A percentile compares a stretch with the other conserved stretches of the same genome.
phyloP scores from a whole-genome alignment of 176 grass and related monocot genomes.

The Neostapfia colusana region DNA sequence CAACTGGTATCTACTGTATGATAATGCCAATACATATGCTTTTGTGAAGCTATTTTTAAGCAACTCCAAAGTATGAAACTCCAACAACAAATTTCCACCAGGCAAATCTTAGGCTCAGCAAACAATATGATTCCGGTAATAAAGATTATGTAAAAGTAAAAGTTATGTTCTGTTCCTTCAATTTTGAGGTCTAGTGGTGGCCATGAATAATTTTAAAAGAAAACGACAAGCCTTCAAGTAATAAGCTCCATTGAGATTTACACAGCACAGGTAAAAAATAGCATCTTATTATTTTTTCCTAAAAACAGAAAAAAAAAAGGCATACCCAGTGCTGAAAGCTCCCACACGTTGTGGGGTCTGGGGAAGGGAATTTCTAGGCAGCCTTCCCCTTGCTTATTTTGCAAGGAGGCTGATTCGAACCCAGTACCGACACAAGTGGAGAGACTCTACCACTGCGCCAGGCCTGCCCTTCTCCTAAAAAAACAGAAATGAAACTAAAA shows the following conservation, averaged over 20 bases:
- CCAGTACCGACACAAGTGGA: too few species aligned
- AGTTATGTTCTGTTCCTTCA: background rate
- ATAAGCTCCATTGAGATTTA: background rate
- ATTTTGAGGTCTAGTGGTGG: background rate
- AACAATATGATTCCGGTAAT: background rate
- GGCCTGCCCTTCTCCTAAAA: too few species aligned
- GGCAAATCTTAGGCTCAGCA: background rate
- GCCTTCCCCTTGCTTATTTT: too few species aligned
- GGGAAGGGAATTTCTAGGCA: too few species aligned
- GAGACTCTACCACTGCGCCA: too few species aligned
- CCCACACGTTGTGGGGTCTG: too few species aligned
- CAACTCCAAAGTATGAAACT: conserved; percentile 12
- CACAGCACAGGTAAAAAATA: background rate
- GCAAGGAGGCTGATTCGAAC: too few species aligned
- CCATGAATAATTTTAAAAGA: conserved; percentile 20
- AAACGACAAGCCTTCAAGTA: background rate
- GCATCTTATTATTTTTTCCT: background rate
- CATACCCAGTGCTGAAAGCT: too few species aligned
- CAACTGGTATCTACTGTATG: conserved; percentile 4
- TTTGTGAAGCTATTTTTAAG: background rate
- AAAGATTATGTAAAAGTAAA: background rate
- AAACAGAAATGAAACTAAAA: background rate
- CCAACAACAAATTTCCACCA: background rate
- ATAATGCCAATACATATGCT: background rate
- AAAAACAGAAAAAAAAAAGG: background rate